Evolutionary conservation across 257 asterid genomes (phyloP).

Genomic region (Ligustrum vulgare): DNA sequence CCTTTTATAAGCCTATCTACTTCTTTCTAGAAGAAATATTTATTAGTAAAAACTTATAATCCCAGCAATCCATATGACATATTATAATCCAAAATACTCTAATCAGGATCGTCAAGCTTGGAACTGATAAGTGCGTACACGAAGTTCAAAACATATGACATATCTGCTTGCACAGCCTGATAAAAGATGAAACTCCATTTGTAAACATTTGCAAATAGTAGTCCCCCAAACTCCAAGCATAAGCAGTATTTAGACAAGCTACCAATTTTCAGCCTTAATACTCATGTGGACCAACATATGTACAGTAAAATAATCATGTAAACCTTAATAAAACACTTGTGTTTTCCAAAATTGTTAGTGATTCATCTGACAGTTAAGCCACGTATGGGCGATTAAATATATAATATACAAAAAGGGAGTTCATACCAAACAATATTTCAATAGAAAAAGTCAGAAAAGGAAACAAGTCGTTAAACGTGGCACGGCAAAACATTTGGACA

Average conservation of each 20-base stretch:
- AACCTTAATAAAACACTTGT: not conserved
- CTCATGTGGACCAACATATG: not conserved
- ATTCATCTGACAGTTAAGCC: not conserved
- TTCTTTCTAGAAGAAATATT: not conserved
- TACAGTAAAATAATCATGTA: not conserved
- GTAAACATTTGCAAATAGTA: not conserved
- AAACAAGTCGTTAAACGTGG: not conserved
- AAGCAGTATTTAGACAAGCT: not conserved
- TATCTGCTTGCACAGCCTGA: not conserved
- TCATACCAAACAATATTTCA: not conserved
- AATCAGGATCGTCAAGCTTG: not conserved
- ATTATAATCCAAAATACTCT: not conserved
- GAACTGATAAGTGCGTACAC: not conserved
- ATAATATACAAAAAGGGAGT: not conserved
- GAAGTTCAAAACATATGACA: not conserved
- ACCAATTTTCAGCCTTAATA: not conserved
- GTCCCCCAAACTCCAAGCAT: not conserved
- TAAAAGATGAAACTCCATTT: not conserved
- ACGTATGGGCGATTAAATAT: not conserved
- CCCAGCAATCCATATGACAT: not conserved
- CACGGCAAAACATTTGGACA: not conserved
- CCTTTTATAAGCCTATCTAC: not conserved
- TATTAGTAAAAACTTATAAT: not conserved
- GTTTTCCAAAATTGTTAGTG: not conserved
- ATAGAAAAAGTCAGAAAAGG: not conserved